phyloP scores from a whole-genome alignment of 768 basidiomycete species.

The Rhodotorula babjevae region DNA sequence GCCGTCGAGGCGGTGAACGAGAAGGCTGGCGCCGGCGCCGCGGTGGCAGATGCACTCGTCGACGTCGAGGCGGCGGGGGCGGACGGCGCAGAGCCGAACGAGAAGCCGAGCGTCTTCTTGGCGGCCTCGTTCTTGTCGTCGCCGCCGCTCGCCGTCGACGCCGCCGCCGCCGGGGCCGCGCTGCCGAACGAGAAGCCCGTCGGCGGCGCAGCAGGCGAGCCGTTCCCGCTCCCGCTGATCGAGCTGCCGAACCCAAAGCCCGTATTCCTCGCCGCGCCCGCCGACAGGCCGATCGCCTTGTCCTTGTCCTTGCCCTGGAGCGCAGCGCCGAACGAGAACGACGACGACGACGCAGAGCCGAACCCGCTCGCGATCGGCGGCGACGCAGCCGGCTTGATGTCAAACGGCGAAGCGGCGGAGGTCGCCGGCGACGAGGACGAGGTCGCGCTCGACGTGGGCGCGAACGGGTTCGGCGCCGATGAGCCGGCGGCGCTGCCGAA shows the following conservation, averaged over 20 bases:
- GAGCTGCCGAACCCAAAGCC: conserved; percentile 23
- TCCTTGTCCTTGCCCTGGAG: conserved; percentile 22
- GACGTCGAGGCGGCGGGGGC: background rate
- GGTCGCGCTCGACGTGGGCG: conserved; percentile 2
- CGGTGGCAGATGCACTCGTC: background rate
- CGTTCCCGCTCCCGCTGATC: conserved; percentile 7
- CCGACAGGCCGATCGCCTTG: conserved; percentile 16
- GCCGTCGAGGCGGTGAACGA: background rate
- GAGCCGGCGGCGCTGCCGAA: background rate
- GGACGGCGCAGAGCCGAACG: conserved; percentile 2
- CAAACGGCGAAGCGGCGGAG: background rate
- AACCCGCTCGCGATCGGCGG: conserved; percentile 37
- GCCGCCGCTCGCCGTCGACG: too few species aligned
- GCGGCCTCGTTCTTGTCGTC: conserved; percentile 14
- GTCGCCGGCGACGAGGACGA: conserved; percentile 19
- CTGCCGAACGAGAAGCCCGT: conserved; percentile 20
- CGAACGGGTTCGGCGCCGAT: background rate
- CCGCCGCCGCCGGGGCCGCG: background rate
- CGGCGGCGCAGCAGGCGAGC: background rate
- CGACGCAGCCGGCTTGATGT: conserved; percentile 13
- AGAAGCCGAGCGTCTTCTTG: conserved; percentile 13
- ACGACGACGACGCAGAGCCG: conserved; percentile 24
- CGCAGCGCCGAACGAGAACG: conserved; percentile 36
- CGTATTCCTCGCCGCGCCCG: conserved; percentile 1
- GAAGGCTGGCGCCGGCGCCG: background rate